Evolutionary conservation across 2,329 filamentous ascomycete species (phyloP).

Genomic region (Penicillium glabrum): DNA sequence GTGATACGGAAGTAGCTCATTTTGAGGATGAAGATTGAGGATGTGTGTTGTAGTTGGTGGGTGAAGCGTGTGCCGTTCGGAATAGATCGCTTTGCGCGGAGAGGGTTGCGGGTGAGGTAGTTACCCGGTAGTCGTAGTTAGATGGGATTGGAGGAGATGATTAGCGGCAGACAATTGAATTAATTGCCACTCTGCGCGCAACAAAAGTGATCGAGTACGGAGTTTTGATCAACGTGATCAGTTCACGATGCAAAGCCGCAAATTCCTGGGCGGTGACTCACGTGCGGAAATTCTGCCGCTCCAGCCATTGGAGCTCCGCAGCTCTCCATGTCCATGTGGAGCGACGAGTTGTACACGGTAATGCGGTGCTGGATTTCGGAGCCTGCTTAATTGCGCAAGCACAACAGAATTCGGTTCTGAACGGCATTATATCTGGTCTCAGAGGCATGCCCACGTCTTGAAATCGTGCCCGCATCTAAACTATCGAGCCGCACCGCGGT

Average conservation of each 20-base stretch:
- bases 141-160: not conserved
- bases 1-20: conserved; percentile 91
- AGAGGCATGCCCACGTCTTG: not conserved
- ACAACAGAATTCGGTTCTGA: too few species aligned
- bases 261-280: conserved; percentile 33
- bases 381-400: not conserved
- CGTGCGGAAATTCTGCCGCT: conserved; percentile 25
- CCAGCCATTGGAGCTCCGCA: conserved; percentile 18
- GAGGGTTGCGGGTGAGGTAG: not conserved
- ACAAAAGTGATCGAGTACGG: not conserved
- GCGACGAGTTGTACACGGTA: not conserved
- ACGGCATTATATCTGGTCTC: too few species aligned
- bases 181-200: not conserved
- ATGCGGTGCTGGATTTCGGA: conserved; percentile 6
- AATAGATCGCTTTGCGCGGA: not conserved
- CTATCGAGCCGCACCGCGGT: conserved; percentile 4
- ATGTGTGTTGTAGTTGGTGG: not conserved
- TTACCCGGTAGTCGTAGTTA: not conserved
- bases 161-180: not conserved
- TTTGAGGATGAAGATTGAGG: conserved; percentile 9
- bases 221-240: not conserved
- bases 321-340: conserved; percentile 7
- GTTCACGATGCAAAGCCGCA: conserved; percentile 7
- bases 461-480: conserved; percentile 2
- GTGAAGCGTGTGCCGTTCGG: not conserved